Base-by-base conservation (phyloP, 164 flowering plant species). In the Nymphaea thermarum region DNA sequence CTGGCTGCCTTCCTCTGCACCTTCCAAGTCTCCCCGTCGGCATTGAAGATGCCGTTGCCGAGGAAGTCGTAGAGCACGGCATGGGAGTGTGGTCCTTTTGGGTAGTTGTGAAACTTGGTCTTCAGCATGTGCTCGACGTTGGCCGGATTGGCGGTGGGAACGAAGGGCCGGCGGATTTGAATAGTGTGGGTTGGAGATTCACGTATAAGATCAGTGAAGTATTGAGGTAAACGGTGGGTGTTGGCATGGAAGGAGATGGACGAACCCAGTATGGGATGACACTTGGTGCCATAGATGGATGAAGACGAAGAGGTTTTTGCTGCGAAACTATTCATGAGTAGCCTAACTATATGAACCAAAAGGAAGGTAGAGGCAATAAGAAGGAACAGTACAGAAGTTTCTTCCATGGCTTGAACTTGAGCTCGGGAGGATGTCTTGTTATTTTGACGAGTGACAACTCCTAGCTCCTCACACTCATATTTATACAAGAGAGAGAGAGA, bases 41-140 rank as follows among this genome's bases (percentile, higher is more conserved):
- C 69, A 72, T 78, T 80, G 69, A 83, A 83, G 72, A 83, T 81
- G 3, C 87, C 87, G 4, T 57, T 65, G 76, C 87, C 87, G 25
- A 83, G 81, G 16, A 82, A 78, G 18, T 83, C 87, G 25, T 68
- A 47, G n/a, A 82, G 71, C 2, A 71, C 51, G 10, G 65, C 8
- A 15, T 63, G 53, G 76, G 79, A 71, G 0, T 70, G 63, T 0
- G 61, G 25, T 41, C 86, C 86, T 68, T 83, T 83, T 0, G 82
- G 81, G 74, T 77, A 81, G 70, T 81, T 81, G 6, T 77, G 76
- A 71, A 83, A 83, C 66, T 78, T 74, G 79, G 81, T 74, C 70
- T 79, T 83, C 72, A 83, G 81, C 63, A 83, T 73, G 72, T 81
- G 77, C 44, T 82, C 82, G 12, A 82, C 81, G 72, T 71, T 76